Percentiles rank a stretch among this genome's conserved stretches.
phyloP scores from a whole-genome alignment of 495 filamentous ascomycete species.

The Annulohypoxylon nitens region DNA sequence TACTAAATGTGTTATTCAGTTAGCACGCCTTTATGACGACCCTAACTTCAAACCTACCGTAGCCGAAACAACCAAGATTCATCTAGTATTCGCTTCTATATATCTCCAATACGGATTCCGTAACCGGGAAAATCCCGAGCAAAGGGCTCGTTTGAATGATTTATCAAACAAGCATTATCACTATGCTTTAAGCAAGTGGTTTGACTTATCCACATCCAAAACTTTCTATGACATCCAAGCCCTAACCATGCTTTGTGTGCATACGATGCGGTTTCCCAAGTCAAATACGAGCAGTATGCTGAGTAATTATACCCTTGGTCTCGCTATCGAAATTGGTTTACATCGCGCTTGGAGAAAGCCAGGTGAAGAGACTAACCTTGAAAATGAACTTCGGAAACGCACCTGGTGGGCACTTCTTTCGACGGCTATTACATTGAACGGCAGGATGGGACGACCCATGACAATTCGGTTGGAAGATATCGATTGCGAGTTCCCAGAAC shows the following conservation, averaged over 20 bases:
- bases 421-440: conserved; percentile 73
- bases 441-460: conserved; percentile 82
- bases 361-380: conserved; percentile 66
- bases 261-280: conserved; percentile 82
- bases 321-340: conserved; percentile 78
- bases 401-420: conserved; percentile 78
- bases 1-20: conserved; percentile 54
- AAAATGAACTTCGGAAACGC: conserved; percentile 81
- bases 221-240: conserved; percentile 77
- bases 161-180: conserved; percentile 81
- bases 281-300: conserved; percentile 78
- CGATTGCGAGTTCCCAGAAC: conserved; percentile 79
- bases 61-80: conserved; percentile 76
- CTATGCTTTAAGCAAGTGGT: conserved; percentile 75
- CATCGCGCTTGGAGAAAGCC: conserved; percentile 76
- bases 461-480: conserved; percentile 76
- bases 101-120: conserved; percentile 78
- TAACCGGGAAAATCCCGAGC: conserved; percentile 67
- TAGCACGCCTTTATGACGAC: conserved; percentile 73
- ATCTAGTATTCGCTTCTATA: conserved; percentile 83
- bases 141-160: conserved; percentile 66
- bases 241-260: conserved; percentile 73
- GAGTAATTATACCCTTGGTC: conserved; percentile 68
- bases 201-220: conserved; percentile 69
- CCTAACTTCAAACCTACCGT: conserved; percentile 68